A percentile compares a stretch with the other conserved stretches of the same genome.
Conservation (phyloP, 208 protist genomes). For the Jaenimonas drosophilae region DNA sequence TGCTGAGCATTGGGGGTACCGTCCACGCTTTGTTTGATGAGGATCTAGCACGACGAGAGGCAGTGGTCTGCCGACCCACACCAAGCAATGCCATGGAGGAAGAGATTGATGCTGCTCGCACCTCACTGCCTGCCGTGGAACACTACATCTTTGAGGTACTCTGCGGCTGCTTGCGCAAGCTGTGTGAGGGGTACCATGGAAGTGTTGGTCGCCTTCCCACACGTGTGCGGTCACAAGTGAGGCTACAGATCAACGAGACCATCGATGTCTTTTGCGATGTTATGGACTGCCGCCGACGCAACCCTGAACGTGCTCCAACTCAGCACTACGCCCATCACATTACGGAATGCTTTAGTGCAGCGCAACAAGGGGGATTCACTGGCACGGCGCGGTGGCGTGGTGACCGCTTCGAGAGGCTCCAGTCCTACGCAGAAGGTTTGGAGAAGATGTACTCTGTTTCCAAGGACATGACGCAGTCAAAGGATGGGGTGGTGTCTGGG, state of each 20-base stretch:
- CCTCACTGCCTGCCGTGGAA: conserved; percentile 14
- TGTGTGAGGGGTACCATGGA: conserved; percentile 13
- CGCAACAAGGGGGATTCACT: conserved; percentile 15
- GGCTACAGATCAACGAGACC: conserved; percentile 17
- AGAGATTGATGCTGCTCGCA: conserved; percentile 14
- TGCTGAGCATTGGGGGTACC: too few species aligned
- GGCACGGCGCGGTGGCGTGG: conserved; percentile 27
- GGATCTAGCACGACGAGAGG: conserved; percentile 24
- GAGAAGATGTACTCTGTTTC: neutral
- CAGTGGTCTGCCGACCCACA: conserved; percentile 11
- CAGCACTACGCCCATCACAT: neutral
- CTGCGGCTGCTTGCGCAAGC: conserved; percentile 14
- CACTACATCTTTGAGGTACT: conserved; percentile 20
- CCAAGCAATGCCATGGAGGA: conserved; percentile 14
- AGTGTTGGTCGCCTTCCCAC: conserved; percentile 16
- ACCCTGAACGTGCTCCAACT: neutral
- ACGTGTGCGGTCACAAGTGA: conserved; percentile 17
- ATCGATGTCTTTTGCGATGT: conserved; percentile 29
- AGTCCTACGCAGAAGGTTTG: conserved; percentile 1
- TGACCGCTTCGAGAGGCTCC: conserved; percentile 9
- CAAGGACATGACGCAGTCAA: neutral
- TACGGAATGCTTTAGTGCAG: conserved; percentile 7
- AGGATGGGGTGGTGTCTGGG: neutral
- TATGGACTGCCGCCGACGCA: conserved; percentile 1
- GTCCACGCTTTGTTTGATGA: too few species aligned